Conservation (phyloP, 257 asterid genomes). For the Osmanthus fragrans region DNA sequence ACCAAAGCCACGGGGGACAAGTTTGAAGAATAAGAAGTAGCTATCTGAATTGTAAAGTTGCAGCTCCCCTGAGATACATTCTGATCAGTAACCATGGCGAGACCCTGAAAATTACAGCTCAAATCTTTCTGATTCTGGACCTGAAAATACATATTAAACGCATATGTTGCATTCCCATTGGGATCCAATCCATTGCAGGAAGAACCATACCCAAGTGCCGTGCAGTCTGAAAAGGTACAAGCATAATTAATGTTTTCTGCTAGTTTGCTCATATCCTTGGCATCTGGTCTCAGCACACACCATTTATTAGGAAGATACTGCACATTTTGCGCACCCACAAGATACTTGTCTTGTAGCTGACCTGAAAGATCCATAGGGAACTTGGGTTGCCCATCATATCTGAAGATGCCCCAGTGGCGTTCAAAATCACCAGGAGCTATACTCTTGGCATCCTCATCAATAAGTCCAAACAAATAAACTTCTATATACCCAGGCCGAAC, state of each 20-base stretch:
- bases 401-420: constrained; percentile 84
- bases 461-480: constrained; percentile 73
- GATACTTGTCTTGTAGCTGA: constrained; percentile 45
- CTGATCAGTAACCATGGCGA: constrained; percentile 52
- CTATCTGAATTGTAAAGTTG: constrained; percentile 68
- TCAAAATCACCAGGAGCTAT: constrained; percentile 75
- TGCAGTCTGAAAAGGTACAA: constrained; percentile 67
- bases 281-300: constrained; percentile 59
- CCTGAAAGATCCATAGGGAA: constrained; percentile 71
- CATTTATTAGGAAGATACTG: constrained; percentile 56
- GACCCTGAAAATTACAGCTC: constrained; percentile 63
- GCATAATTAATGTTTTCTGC: constrained; percentile 62
- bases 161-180: constrained; percentile 68
- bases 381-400: constrained; percentile 80
- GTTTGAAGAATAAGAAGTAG: constrained; percentile 38
- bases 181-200: constrained; percentile 73
- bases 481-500: constrained; percentile 66
- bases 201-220: constrained; percentile 75
- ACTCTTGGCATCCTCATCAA: constrained; percentile 78
- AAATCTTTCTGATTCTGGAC: constrained; percentile 48
- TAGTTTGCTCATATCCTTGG: constrained; percentile 51
- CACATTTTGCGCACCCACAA: constrained; percentile 58
- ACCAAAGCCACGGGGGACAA: constrained; percentile 16
- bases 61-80: constrained; percentile 71
- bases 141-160: constrained; percentile 71